Percentiles rank a stretch among this genome's conserved stretches.
Conservation (phyloP, 2,329 filamentous ascomycete genomes). For the Cytospora schulzeri region DNA sequence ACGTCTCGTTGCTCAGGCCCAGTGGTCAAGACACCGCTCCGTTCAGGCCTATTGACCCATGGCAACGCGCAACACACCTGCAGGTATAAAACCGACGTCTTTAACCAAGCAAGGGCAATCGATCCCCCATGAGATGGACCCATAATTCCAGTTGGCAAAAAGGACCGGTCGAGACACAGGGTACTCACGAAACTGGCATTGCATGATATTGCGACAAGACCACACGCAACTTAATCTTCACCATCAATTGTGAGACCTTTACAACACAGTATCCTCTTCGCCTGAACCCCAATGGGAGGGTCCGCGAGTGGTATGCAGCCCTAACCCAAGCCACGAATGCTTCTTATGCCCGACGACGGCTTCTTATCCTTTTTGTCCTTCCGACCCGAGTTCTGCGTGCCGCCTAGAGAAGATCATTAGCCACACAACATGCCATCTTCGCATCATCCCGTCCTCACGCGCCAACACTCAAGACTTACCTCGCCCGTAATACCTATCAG, state of each 20-base stretch:
- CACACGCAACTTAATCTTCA: background rate
- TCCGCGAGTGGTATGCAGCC: background rate
- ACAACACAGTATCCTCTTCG: background rate
- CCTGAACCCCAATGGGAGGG: background rate
- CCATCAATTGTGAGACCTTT: background rate
- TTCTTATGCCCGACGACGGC: conserved; percentile 38
- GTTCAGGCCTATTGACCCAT: background rate
- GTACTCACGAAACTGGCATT: background rate
- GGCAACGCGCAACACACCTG: too few relatives aligned
- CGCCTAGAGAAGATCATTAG: conserved; percentile 38
- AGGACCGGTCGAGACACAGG: background rate
- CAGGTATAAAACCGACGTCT: too few relatives aligned
- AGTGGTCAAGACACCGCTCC: background rate
- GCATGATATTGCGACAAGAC: background rate
- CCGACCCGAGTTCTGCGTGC: conserved; percentile 49
- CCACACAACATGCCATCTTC: conserved; percentile 4
- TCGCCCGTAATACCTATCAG: conserved; percentile 48
- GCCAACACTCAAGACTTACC: conserved; percentile 39
- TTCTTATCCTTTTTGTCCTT: conserved; percentile 53
- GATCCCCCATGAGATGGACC: background rate
- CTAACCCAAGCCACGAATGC: conserved; percentile 41
- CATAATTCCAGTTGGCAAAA: background rate
- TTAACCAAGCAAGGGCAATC: background rate
- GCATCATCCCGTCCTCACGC: background rate
- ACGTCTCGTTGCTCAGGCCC: background rate